Evolutionary conservation across 106 monocot genomes (phyloP).

Genomic region (Xerophyta viscosa): DNA sequence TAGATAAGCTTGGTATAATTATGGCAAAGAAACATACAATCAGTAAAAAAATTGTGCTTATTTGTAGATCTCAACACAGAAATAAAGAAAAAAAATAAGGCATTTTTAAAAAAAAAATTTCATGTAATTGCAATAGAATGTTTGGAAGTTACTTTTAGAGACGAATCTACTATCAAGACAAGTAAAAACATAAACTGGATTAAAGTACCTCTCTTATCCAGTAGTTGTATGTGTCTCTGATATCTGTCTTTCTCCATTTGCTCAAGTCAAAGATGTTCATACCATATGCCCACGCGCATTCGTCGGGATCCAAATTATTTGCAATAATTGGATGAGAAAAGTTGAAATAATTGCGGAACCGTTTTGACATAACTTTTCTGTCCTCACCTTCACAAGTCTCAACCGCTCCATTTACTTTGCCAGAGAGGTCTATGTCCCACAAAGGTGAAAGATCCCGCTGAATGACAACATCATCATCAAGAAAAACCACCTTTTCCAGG

Average conservation of each 20-base stretch:
- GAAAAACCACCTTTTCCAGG: constrained; percentile 87
- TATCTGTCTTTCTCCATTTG: constrained; percentile 72
- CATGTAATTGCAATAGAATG: too few species aligned
- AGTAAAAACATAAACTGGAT: not conserved
- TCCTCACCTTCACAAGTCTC: constrained; percentile 87
- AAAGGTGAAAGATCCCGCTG: constrained; percentile 71
- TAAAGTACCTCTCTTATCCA: constrained; percentile 99
- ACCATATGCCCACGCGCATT: constrained; percentile 97
- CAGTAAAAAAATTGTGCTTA: too few species aligned
- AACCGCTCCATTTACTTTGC: constrained; percentile 93
- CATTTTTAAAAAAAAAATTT: too few species aligned
- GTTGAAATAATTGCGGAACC: constrained; percentile 84
- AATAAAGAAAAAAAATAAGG: too few species aligned
- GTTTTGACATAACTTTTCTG: constrained; percentile 81
- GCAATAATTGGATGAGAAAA: constrained; percentile 80
- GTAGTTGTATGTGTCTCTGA: constrained; percentile 72
- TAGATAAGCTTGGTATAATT: too few species aligned
- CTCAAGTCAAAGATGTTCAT: constrained; percentile 90
- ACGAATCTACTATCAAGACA: not conserved
- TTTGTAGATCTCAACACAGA: too few species aligned
- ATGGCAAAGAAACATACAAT: too few species aligned
- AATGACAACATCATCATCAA: constrained; percentile 88
- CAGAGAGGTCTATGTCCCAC: constrained; percentile 73
- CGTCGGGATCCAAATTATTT: constrained; percentile 51
- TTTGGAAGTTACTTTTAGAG: too few species aligned